Percentiles rank a stretch among this genome's conserved stretches.
phyloP scores from a whole-genome alignment of 179 eudicot genomes.

The Silene vulgaris region DNA sequence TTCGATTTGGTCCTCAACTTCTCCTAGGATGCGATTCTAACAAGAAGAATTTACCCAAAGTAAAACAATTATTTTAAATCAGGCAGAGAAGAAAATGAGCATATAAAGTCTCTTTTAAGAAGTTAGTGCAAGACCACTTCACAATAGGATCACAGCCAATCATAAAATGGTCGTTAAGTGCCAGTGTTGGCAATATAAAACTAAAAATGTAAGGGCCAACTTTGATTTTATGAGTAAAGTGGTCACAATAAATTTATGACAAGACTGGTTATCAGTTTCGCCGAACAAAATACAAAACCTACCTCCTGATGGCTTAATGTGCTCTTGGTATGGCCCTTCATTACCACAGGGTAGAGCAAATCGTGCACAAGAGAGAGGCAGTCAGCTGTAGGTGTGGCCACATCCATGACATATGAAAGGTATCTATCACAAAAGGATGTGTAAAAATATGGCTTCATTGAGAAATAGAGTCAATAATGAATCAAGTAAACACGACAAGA shows the following conservation, averaged over 20 bases:
- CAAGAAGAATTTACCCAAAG: constrained; percentile 13
- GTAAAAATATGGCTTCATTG: background rate
- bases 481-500: constrained; percentile 5
- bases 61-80: background rate
- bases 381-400: constrained; percentile 97
- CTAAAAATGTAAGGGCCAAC: no score
- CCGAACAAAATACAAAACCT: constrained; percentile 9
- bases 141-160: no score
- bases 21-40: constrained; percentile 90
- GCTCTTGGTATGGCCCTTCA: constrained; percentile 60
- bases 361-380: constrained; percentile 81
- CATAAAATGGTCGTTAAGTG: no score
- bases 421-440: constrained; percentile 45
- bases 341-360: constrained; percentile 67
- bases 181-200: background rate
- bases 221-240: no score
- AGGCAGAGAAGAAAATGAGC: background rate
- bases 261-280: background rate
- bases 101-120: background rate
- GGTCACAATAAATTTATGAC: no score
- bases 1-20: constrained; percentile 81
- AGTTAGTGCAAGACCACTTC: no score
- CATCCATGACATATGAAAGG: constrained; percentile 96
- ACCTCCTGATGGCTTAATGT: constrained; percentile 97
- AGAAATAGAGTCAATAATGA: constrained; percentile 7